Evolutionary conservation across 1,139 yeast genomes (phyloP).

Genomic region (Blastobotrys malaysiensis): DNA sequence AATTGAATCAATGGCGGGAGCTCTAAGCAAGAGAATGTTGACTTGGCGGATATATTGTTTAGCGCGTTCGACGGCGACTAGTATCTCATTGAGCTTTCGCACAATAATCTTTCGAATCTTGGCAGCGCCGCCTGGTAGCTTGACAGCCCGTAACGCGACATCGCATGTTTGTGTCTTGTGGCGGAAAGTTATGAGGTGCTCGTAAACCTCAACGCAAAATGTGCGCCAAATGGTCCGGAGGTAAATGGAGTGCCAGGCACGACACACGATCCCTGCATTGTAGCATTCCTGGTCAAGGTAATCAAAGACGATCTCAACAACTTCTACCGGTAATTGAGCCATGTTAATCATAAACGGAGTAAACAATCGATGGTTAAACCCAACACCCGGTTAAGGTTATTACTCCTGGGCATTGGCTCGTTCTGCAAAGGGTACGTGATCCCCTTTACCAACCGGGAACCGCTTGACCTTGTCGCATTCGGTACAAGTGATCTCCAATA

Average conservation of each 20-base stretch:
- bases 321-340: background rate
- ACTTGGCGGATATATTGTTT: background rate
- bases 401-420: background rate
- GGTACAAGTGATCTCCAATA: conserved; percentile 30
- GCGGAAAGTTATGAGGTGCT: background rate
- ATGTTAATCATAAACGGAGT: too few relatives aligned
- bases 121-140: background rate
- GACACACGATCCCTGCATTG: background rate
- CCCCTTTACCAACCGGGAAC: conserved; percentile 37
- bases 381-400: too few relatives aligned
- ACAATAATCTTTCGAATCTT: background rate
- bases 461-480: conserved; percentile 36
- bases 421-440: background rate
- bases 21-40: background rate
- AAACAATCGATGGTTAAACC: too few relatives aligned
- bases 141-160: background rate
- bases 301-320: background rate
- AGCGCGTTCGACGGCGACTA: background rate
- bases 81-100: background rate
- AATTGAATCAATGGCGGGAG: background rate
- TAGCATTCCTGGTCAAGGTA: background rate
- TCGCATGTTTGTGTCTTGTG: background rate
- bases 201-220: background rate
- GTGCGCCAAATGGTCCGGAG: background rate
- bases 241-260: background rate